These are phyloP conservation scores for Emergomyces orientalis DNA, from an alignment of 2,329 filamentous ascomycete genomes.

Conservation along the genomic window DNA sequence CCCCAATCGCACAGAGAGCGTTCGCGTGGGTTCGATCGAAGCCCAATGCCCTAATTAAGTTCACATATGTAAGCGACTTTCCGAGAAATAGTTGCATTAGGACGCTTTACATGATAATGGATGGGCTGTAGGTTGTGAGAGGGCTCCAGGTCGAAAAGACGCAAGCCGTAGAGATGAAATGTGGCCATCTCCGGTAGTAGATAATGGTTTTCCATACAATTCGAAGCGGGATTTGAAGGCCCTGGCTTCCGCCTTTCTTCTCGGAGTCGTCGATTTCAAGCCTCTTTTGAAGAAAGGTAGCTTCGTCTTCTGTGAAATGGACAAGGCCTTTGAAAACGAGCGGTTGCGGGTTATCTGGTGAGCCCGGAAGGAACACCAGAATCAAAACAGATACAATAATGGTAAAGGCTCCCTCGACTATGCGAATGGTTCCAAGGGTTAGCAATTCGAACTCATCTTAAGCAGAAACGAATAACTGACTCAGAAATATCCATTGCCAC, in stretches of 20 bases:
- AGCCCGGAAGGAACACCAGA: slow-evolving; percentile 37
- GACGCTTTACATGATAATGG: slow-evolving; percentile 32
- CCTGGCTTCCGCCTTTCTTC: slow-evolving; percentile 27
- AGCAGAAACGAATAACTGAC: slow-evolving; percentile 23
- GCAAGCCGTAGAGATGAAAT: slow-evolving; percentile 42
- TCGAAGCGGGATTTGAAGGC: slow-evolving; percentile 30
- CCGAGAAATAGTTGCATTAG: not conserved
- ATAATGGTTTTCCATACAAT: slow-evolving; percentile 39
- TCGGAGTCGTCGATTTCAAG: slow-evolving; percentile 29
- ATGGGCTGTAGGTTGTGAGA: slow-evolving; percentile 44
- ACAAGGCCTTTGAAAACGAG: slow-evolving; percentile 34
- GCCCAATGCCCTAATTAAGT: slow-evolving; percentile 26
- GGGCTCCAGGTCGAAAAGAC: slow-evolving; percentile 48
- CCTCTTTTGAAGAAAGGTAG: slow-evolving; percentile 27
- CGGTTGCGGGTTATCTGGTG: slow-evolving; percentile 34
- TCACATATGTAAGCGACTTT: slow-evolving; percentile 19
- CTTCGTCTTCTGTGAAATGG: slow-evolving; percentile 29
- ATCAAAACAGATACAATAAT: slow-evolving; percentile 34
- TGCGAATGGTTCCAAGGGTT: not conserved
- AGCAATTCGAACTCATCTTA: not conserved
- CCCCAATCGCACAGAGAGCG: slow-evolving; percentile 36
- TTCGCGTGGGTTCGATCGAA: slow-evolving; percentile 42
- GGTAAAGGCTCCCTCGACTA: slow-evolving; percentile 41
- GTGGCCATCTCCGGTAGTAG: slow-evolving; percentile 41
- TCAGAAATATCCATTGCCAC: slow-evolving; percentile 46